These are phyloP conservation scores for Rhodosporidiobolus sp. DNA, from an alignment of 768 basidiomycete species.

Conservation along the genomic window DNA sequence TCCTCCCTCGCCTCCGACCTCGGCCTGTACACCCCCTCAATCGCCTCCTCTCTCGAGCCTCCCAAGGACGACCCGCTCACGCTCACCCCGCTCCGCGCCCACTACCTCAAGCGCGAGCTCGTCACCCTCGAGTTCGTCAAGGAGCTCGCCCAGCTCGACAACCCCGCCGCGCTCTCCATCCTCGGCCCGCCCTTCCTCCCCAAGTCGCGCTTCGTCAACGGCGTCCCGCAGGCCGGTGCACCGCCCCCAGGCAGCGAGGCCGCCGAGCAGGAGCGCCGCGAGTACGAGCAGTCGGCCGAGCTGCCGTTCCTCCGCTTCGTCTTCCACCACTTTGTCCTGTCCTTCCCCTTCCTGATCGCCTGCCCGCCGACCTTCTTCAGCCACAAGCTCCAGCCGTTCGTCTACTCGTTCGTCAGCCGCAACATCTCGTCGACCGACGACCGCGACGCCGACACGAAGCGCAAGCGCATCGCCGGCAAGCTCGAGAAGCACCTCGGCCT, in stretches of 20 bases:
- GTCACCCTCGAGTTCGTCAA: conserved; percentile 75
- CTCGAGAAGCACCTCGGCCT: conserved; percentile 79
- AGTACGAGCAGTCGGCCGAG: conserved; percentile 51
- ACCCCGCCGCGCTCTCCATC: conserved; percentile 64
- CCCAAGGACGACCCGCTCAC: conserved; percentile 17
- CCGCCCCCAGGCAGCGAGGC: conserved; percentile 3
- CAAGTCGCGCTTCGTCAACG: conserved; percentile 58
- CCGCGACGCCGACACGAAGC: conserved; percentile 59
- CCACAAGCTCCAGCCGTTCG: conserved; percentile 90
- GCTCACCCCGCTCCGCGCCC: conserved; percentile 82
- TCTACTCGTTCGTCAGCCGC: conserved; percentile 73
- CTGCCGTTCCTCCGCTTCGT: conserved; percentile 84
- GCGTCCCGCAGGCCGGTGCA: conserved; percentile 26
- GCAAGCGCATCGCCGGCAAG: conserved; percentile 69
- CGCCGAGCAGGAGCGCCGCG: conserved; percentile 19
- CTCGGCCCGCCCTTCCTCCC: conserved; percentile 82
- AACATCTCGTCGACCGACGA: conserved; percentile 62
- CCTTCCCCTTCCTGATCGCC: conserved; percentile 88
- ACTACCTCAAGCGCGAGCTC: conserved; percentile 96
- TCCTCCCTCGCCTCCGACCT: conserved; percentile 27
- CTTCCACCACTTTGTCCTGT: conserved; percentile 86
- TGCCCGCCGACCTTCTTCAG: conserved; percentile 91
- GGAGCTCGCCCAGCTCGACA: conserved; percentile 69
- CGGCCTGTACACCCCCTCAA: conserved; percentile 26
- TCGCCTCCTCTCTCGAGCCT: conserved; percentile 21